These are phyloP conservation scores for Aspergillus floridensis DNA, from an alignment of 2,329 filamentous ascomycete species.

Conservation along the genomic window DNA sequence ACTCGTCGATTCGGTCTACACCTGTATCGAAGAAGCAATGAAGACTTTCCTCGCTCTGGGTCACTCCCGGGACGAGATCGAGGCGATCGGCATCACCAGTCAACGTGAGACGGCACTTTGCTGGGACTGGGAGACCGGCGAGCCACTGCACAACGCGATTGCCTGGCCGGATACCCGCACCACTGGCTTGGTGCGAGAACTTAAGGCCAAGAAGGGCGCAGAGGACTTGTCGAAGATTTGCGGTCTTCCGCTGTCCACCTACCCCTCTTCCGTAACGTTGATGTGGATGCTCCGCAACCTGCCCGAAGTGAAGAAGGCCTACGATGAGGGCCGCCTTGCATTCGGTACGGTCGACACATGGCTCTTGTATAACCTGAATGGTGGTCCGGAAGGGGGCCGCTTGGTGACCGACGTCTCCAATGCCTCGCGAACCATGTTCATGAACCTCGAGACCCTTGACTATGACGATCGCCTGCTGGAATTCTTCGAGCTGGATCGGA, in stretches of 20 bases:
- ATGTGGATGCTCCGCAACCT: conserved; percentile 76
- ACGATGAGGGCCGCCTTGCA: conserved; percentile 70
- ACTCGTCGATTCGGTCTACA: conserved; percentile 70
- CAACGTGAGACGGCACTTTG: conserved; percentile 85
- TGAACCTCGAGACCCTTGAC: conserved; percentile 76
- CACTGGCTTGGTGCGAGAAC: conserved; percentile 69
- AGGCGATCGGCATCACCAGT: conserved; percentile 79
- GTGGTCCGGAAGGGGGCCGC: conserved; percentile 63
- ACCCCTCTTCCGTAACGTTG: conserved; percentile 81
- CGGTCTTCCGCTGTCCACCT: conserved; percentile 81
- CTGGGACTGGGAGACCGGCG: conserved; percentile 77
- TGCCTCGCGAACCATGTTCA: conserved; percentile 89
- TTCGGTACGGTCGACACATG: conserved; percentile 89
- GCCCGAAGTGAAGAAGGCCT: conserved; percentile 67
- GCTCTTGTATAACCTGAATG: conserved; percentile 80
- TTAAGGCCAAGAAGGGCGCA: conserved; percentile 66
- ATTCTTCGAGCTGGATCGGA: conserved; percentile 74
- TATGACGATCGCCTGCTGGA: conserved; percentile 75
- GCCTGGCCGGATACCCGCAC: conserved; percentile 90
- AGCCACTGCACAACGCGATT: conserved; percentile 79
- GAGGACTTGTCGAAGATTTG: conserved; percentile 69
- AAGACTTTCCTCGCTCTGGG: conserved; percentile 69
- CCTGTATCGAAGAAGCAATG: conserved; percentile 75
- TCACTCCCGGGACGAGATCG: conserved; percentile 66
- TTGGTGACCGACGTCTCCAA: conserved; percentile 86